Base-by-base conservation (phyloP, 2,329 filamentous ascomycete genomes). In the Colletotrichum sp. region DNA sequence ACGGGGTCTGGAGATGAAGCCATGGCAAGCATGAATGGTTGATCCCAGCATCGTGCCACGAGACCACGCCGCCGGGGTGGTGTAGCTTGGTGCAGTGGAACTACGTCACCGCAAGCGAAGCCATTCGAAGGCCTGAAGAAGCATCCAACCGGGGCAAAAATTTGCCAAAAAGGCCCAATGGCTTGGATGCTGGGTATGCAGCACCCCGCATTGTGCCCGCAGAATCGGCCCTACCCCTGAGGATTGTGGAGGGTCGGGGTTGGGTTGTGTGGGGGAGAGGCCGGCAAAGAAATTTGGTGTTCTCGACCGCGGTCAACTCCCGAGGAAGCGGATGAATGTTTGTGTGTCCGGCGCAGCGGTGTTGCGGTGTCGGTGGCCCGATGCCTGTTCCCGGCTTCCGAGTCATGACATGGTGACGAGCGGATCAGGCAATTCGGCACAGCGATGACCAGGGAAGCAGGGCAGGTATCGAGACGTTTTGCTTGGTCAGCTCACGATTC, bases 171-270 rank as follows among this genome's bases (percentile, higher is more conserved):
- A 64, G 69, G 30, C 27, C 70, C 73, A 73, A 73, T 73, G 70
- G 70, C n/a, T 48, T 59, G 73, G 73, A 61, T 65, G 32, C 25
- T 52, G 39, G 28, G 13, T 30, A 32, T 68, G 39, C 65, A 19
- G 44, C 59, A 59, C 73, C 73, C 73, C 73, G 73, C 73, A 69
- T 68, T 57, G 70, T 59, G 28, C 32, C 32, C 55, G 73, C 73
- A 69, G 44, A 69, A 69, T 75, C 70, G 73, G 73, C 70, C 73
- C 64, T 75, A 57, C 65, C 64, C 70, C 27, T 55, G 22, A 55
- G 57, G 25, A 48, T 52, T 75, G 70, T 69, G 71, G 71, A 69
- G 73, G 36, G 68, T 73, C 64, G 73, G 73, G 70, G 73, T 68
- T 68, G 70, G 64, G 57, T 65, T 61, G 64, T 67, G 73, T 68